phyloP scores from a whole-genome alignment of 495 filamentous ascomycete genomes.

The Parmelia sp. region DNA sequence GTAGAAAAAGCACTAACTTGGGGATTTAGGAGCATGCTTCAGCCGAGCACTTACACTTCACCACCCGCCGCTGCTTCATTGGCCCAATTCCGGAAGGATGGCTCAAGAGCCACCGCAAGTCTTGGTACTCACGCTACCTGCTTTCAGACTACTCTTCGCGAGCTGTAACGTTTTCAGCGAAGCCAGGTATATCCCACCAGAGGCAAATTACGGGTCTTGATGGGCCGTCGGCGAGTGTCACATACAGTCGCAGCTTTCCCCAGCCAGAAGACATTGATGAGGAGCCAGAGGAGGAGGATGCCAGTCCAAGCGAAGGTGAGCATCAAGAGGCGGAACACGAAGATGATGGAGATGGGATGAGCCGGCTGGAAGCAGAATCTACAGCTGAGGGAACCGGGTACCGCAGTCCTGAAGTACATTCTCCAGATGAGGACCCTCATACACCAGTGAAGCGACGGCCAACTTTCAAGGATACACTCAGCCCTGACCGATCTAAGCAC shows the following conservation, averaged over 20 bases:
- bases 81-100: slow-evolving; percentile 64
- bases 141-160: slow-evolving; percentile 53
- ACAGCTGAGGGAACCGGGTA: background rate
- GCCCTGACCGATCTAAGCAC: background rate
- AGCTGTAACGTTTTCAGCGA: slow-evolving; percentile 48
- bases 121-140: slow-evolving; percentile 54
- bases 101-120: slow-evolving; percentile 58
- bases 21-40: slow-evolving; percentile 51
- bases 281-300: slow-evolving; percentile 26
- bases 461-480: slow-evolving; percentile 3
- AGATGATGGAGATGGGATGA: slow-evolving; percentile 24
- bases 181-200: slow-evolving; percentile 38
- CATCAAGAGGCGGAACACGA: slow-evolving; percentile 18
- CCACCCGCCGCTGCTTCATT: slow-evolving; percentile 58
- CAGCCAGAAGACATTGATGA: slow-evolving; percentile 37
- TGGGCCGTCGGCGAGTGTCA: slow-evolving; percentile 35
- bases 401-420: background rate
- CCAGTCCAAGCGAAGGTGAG: slow-evolving; percentile 1
- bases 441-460: slow-evolving; percentile 5
- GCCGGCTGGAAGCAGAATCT: slow-evolving; percentile 23
- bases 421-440: slow-evolving; percentile 8
- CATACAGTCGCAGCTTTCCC: slow-evolving; percentile 36
- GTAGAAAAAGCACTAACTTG: background rate
- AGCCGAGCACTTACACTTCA: slow-evolving; percentile 57
- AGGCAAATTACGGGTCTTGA: slow-evolving; percentile 37